Conservation (phyloP, 2,329 filamentous ascomycete genomes). For the Colletotrichum agaves region DNA sequence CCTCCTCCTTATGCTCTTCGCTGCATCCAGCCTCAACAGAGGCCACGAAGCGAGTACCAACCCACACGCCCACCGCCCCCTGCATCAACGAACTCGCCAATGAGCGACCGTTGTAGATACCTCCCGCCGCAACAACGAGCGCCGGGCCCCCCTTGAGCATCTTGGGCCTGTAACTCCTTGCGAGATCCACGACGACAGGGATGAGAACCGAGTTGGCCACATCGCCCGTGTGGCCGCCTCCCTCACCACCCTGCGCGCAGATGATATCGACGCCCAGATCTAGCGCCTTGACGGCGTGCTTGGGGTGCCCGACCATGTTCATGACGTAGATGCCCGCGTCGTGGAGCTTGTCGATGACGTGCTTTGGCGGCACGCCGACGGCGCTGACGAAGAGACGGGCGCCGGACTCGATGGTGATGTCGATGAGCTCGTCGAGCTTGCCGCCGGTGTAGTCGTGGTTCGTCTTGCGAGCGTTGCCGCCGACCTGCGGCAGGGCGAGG, state of each 20-base stretch:
- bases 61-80: conserved; percentile 90
- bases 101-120: conserved; percentile 83
- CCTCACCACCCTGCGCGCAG: conserved; percentile 92
- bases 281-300: conserved; percentile 89
- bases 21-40: conserved; percentile 83
- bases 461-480: conserved; percentile 84
- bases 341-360: conserved; percentile 81
- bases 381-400: conserved; percentile 87
- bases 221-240: conserved; percentile 91
- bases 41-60: conserved; percentile 92
- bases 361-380: conserved; percentile 83
- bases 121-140: conserved; percentile 89
- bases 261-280: conserved; percentile 89
- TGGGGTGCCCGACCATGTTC: conserved; percentile 97
- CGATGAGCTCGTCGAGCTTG: conserved; percentile 86
- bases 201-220: conserved; percentile 88
- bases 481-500: conserved; percentile 89
- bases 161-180: conserved; percentile 74
- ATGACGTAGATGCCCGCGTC: conserved; percentile 84
- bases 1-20: conserved; percentile 83
- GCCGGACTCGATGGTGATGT: conserved; percentile 86
- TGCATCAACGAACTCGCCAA: conserved; percentile 87
- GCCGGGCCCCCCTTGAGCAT: conserved; percentile 76
- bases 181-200: conserved; percentile 87
- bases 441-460: conserved; percentile 97